Evolutionary conservation across 2,329 filamentous ascomycete genomes (phyloP).

Genomic region (Nothopassalora personata): DNA sequence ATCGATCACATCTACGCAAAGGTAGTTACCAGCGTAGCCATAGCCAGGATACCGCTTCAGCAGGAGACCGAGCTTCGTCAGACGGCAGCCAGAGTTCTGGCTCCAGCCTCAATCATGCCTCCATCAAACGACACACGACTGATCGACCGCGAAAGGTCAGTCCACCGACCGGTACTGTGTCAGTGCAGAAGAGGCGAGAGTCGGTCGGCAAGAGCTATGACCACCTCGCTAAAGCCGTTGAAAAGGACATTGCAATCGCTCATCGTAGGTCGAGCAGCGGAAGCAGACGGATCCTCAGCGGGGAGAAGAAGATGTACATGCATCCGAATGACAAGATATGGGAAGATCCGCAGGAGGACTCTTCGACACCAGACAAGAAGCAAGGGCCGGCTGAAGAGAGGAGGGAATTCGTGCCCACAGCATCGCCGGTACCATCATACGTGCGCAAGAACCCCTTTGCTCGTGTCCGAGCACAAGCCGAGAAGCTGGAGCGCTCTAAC

Average conservation of each 20-base stretch:
- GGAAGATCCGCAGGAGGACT: conserved; percentile 67
- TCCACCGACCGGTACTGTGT: conserved; percentile 17
- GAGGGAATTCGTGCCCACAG: conserved; percentile 6
- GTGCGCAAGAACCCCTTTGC: conserved; percentile 62
- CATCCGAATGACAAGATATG: conserved; percentile 75
- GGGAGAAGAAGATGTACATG: conserved; percentile 61
- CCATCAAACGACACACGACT: conserved; percentile 11
- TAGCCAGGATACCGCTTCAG: conserved; percentile 28
- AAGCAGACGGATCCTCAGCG: conserved; percentile 61
- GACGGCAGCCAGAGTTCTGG: conserved; percentile 15
- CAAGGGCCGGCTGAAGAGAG: conserved; percentile 3
- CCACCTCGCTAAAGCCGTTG: conserved; percentile 32
- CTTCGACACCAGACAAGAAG: conserved; percentile 11
- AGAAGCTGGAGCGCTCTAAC: conserved; percentile 40
- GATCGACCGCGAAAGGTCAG: conserved; percentile 18
- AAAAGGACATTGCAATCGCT: conserved; percentile 31
- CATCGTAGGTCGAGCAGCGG: conserved; percentile 56
- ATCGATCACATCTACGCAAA: conserved; percentile 63
- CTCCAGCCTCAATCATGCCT: conserved; percentile 6
- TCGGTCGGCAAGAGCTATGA: conserved; percentile 33
- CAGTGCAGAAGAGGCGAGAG: conserved; percentile 20
- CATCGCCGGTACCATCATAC: conserved; percentile 33
- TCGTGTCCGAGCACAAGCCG: conserved; percentile 52
- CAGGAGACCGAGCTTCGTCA: conserved; percentile 13
- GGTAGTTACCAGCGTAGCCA: conserved; percentile 61